phyloP scores from a whole-genome alignment of 192 early-diverging fungal genomes.

The Chytriomyces sp. region DNA sequence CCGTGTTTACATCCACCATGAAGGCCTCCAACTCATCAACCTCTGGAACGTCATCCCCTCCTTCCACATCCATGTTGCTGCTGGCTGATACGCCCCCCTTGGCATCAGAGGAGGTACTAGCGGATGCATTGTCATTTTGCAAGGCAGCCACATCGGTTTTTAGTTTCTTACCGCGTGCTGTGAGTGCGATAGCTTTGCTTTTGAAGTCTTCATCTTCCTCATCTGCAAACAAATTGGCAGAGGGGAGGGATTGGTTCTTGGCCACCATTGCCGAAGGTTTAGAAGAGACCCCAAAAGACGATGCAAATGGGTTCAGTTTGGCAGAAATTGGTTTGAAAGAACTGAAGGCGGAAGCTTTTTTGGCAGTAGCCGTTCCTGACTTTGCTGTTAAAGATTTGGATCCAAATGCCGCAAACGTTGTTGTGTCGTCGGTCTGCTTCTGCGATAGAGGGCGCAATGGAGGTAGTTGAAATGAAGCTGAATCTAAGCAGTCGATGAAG shows the following conservation, averaged over 20 bases:
- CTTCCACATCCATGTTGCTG: background rate
- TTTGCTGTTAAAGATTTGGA: background rate
- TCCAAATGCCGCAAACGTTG: background rate
- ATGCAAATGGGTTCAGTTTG: background rate
- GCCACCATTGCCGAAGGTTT: background rate
- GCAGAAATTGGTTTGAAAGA: background rate
- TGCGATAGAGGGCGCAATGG: slow-evolving; percentile 6
- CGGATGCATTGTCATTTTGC: slow-evolving; percentile 12
- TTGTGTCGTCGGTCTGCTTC: slow-evolving; percentile 1
- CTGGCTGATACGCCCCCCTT: background rate
- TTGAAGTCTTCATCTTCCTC: slow-evolving; percentile 10
- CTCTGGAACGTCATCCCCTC: slow-evolving; percentile 34
- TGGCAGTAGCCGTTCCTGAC: background rate
- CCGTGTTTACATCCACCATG: slow-evolving; percentile 81
- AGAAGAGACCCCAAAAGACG: background rate
- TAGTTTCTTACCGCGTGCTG: slow-evolving; percentile 17
- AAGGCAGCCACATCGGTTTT: slow-evolving; percentile 24
- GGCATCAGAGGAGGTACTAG: background rate
- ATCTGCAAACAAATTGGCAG: slow-evolving; percentile 9
- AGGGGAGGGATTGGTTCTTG: background rate
- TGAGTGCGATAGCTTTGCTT: background rate
- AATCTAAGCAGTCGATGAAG: background rate
- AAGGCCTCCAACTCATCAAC: slow-evolving; percentile 70
- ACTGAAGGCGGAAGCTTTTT: background rate
- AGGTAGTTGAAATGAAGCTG: background rate